A percentile compares a stretch with the other conserved stretches of the same genome.
phyloP scores from a whole-genome alignment of 106 monocot species.

The Iris macrosiphon region DNA sequence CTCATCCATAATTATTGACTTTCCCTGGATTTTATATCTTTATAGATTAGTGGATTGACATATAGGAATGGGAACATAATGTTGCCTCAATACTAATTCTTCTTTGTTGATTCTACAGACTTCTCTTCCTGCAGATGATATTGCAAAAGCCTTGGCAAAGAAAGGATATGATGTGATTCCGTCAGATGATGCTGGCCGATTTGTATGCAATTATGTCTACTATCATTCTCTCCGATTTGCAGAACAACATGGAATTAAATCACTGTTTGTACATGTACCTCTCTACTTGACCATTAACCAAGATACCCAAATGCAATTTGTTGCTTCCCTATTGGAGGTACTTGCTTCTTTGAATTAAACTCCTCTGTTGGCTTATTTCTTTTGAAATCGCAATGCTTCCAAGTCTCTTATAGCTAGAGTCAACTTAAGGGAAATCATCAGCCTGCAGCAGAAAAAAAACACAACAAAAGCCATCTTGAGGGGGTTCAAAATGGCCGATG shows the following conservation, averaged over 20 bases:
- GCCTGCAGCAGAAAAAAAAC: too few relatives aligned
- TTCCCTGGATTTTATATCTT: too few relatives aligned
- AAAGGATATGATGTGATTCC: slow-evolving; percentile 54
- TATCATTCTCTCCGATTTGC: slow-evolving; percentile 78
- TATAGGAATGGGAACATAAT: too few relatives aligned
- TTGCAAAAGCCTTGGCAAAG: slow-evolving; percentile 31
- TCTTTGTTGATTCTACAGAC: slow-evolving; percentile 28
- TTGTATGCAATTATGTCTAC: slow-evolving; percentile 87
- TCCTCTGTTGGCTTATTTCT: too few relatives aligned
- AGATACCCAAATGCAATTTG: slow-evolving; percentile 72
- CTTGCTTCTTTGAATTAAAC: slow-evolving; percentile 31
- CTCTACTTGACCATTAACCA: slow-evolving; percentile 63
- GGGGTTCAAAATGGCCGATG: too few relatives aligned
- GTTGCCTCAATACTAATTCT: not conserved
- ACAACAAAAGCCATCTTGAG: too few relatives aligned
- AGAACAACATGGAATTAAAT: slow-evolving; percentile 55
- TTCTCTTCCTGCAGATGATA: slow-evolving; percentile 45
- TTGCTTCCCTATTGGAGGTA: slow-evolving; percentile 56
- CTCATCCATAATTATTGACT: too few relatives aligned
- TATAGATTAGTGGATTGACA: too few relatives aligned
- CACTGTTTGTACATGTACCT: slow-evolving; percentile 83
- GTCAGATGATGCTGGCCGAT: slow-evolving; percentile 72
- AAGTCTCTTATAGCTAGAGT: too few relatives aligned
- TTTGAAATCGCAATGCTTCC: too few relatives aligned
- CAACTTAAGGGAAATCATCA: too few relatives aligned